phyloP scores from a whole-genome alignment of 352 stramenopile genomes.

The Phytophthora agathidicida region DNA sequence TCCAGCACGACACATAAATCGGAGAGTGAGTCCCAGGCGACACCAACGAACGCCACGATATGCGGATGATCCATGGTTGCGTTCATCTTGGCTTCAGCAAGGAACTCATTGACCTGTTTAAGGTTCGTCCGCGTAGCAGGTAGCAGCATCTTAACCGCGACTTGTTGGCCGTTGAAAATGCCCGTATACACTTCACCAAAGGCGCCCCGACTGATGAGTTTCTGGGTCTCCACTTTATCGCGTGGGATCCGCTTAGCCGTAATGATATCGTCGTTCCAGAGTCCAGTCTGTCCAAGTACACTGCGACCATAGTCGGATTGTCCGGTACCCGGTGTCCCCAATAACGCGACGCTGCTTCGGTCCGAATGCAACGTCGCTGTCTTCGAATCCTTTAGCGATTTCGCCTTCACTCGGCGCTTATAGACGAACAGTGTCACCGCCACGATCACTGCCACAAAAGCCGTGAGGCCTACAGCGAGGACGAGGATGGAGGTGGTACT shows the following conservation, averaged over 20 bases:
- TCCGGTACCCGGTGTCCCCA: conserved; percentile 17
- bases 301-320: background rate
- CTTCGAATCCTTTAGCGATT: conserved; percentile 19
- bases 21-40: conserved; percentile 51
- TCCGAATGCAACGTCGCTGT: conserved; percentile 16
- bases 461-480: background rate
- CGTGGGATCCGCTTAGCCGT: conserved; percentile 38
- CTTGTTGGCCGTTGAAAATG: conserved; percentile 40
- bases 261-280: conserved; percentile 42
- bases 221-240: conserved; percentile 39
- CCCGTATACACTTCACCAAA: conserved; percentile 48
- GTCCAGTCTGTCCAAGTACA: conserved; percentile 19
- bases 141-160: conserved; percentile 54
- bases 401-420: conserved; percentile 15
- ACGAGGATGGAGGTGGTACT: conserved; percentile 6
- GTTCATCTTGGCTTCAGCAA: conserved; percentile 57
- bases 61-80: conserved; percentile 49
- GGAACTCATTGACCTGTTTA: conserved; percentile 48
- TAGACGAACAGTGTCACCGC: conserved; percentile 24
- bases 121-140: conserved; percentile 14
- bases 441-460: conserved; percentile 23
- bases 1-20: conserved; percentile 49
- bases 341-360: conserved; percentile 19
- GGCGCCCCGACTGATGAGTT: conserved; percentile 42
- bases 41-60: conserved; percentile 59